Base-by-base conservation (phyloP, 1,284 basidiomycete genomes). In the Trichosporon sp. region DNA sequence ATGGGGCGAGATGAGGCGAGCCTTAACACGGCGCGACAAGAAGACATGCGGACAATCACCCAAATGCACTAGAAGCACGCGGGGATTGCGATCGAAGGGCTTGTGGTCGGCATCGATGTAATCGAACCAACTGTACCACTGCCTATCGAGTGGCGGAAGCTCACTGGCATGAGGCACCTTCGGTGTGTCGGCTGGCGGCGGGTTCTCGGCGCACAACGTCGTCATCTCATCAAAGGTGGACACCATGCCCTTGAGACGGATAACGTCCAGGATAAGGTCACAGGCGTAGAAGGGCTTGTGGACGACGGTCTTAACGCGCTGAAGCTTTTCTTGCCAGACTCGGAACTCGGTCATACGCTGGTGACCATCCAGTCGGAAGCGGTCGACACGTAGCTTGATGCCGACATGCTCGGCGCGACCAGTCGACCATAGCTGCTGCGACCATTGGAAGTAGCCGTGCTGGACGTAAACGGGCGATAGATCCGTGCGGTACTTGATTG, bases 221-320 rank as follows among this genome's bases (percentile, higher is more conserved):
- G 52, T 60, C 33, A 6, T 84, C 68, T 93, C 90, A 2, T 81
- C 73, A 79, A 96, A 96, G 54, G 86, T 85, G 0, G 91, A 92
- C 9, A 89, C 82, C 65, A 97, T 78, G 4, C 89, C 87, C 62
- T 90, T 89, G 52, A 97, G 81, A 64, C 93, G 89, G 37, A 95
- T 81, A 7, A 87, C 86, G 73, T 88, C 88, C 71, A 93, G 82
- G 34, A 92, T 86, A 7, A 95, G 86, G 79, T 97, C 93, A 33
- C 89, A 90, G n/a, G 92, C 90, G 74, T 94, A 93, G 81, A 98
- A 93, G 1, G 90, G 87, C 77, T 96, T 97, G 79, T 90, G 89
- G 0, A 67, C 68, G 37, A 76, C 66, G 21, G 67, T 70, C 56
- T 70, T 75, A 9, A 66, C 68, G 11, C 70, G 61, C 1, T 70